A percentile compares a stretch with the other conserved stretches of the same genome.
phyloP scores from a whole-genome alignment of 139 green algal genomes.

The Coelastrella sp. region DNA sequence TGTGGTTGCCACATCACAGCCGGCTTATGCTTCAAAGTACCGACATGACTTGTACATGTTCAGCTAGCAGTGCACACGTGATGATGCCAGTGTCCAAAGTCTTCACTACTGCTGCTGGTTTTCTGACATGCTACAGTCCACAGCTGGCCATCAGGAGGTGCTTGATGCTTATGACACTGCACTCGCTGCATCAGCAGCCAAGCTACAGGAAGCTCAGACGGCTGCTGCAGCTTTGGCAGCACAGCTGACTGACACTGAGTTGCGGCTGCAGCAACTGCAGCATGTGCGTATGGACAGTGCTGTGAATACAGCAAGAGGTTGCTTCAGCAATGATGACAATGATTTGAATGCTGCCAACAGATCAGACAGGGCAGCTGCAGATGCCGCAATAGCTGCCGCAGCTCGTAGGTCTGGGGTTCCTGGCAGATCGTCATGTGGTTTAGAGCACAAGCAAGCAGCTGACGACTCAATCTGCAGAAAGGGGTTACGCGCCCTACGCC shows the following conservation, averaged over 20 bases:
- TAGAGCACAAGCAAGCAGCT: no score
- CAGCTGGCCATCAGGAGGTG: slow-evolving; percentile 11
- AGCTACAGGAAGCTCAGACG: slow-evolving; percentile 22
- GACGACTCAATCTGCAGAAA: not conserved
- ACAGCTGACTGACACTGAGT: slow-evolving; percentile 14
- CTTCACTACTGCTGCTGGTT: no score
- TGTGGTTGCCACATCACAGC: no score
- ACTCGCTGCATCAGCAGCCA: not conserved
- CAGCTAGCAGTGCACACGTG: no score
- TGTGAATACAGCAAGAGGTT: not conserved
- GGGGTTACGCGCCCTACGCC: slow-evolving; percentile 3
- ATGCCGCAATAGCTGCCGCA: not conserved
- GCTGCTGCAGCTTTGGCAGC: slow-evolving; percentile 11
- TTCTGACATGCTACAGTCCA: slow-evolving; percentile 4
- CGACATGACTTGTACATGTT: no score
- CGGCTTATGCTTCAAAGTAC: no score
- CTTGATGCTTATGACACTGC: slow-evolving; percentile 26
- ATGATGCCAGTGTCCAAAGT: no score
- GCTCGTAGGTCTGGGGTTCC: no score
- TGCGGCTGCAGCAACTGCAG: slow-evolving; percentile 29
- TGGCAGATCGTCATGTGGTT: no score
- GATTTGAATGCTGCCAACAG: not conserved
- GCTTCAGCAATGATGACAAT: not conserved
- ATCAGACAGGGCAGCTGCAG: not conserved
- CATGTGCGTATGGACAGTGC: not conserved